These are phyloP conservation scores for Salicornia ramosissima DNA, from an alignment of 148 eudicot species.

Conservation along the genomic window DNA sequence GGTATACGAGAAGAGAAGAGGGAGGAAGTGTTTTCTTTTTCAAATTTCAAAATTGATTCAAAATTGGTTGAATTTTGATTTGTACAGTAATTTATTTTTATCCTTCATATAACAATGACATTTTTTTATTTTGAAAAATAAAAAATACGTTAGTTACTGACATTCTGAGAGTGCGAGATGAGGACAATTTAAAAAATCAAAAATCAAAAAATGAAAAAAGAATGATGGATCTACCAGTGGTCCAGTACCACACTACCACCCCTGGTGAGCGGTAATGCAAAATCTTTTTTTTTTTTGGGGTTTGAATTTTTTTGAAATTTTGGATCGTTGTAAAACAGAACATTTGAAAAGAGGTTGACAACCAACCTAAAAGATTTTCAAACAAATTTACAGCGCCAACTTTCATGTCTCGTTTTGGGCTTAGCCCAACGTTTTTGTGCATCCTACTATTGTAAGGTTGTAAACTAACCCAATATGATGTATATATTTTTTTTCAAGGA, in stretches of 20 bases:
- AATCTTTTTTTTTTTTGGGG: background rate
- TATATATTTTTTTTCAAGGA: no score
- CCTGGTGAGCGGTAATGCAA: background rate
- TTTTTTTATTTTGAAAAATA: no score
- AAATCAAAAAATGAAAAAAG: background rate
- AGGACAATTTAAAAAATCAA: background rate
- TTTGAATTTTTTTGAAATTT: background rate
- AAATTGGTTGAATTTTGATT: background rate
- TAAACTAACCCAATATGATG: no score
- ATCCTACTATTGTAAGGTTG: no score
- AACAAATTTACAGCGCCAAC: no score
- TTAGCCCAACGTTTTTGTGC: no score
- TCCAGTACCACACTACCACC: no score
- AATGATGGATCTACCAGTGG: no score
- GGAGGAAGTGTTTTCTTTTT: slow-evolving; percentile 4
- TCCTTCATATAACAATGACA: background rate
- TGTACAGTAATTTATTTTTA: background rate
- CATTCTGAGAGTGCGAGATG: background rate
- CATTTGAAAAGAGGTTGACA: background rate
- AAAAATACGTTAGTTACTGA: no score
- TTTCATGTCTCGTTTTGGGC: no score
- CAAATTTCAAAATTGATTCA: slow-evolving; percentile 27
- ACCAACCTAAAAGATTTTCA: no score
- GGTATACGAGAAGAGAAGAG: slow-evolving; percentile 10
- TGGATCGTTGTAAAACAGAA: background rate